Conservation (phyloP, 83 land plant genomes). For the Picea abies region DNA sequence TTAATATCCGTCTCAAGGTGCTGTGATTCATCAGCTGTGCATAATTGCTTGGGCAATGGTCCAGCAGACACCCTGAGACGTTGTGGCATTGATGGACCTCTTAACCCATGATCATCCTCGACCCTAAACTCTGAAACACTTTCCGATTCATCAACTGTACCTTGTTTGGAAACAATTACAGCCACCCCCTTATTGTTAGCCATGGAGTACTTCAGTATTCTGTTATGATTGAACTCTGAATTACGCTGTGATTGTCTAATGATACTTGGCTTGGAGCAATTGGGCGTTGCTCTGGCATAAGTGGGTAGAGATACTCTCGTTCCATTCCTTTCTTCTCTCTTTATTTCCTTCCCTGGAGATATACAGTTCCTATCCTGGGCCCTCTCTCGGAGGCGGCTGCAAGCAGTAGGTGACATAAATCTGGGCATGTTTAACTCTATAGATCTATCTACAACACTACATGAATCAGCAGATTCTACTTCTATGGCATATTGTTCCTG, state of each 20-base stretch:
- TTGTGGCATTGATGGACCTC: not conserved
- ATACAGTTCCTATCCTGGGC: conserved; percentile 11
- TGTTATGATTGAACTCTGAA: conserved; percentile 13
- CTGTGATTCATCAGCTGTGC: not conserved
- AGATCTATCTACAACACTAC: conserved; percentile 9
- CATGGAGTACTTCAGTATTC: conserved; percentile 1
- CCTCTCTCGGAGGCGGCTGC: conserved; percentile 50
- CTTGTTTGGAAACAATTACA: not conserved
- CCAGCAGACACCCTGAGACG: not conserved
- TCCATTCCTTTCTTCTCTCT: conserved; percentile 20
- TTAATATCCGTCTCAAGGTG: not conserved
- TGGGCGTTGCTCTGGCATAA: not conserved
- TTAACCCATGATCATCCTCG: not conserved
- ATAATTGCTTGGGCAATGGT: not conserved
- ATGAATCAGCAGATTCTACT: not conserved
- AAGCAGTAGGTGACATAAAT: conserved; percentile 71
- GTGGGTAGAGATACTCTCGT: conserved; percentile 10
- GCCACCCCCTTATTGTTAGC: not conserved
- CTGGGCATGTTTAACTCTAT: conserved; percentile 36
- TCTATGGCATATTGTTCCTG: conserved; percentile 7
- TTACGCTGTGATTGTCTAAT: conserved; percentile 19
- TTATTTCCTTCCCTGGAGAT: not conserved
- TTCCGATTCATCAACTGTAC: conserved; percentile 1
- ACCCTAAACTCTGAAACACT: not conserved
- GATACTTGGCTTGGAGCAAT: conserved; percentile 22